Evolutionary conservation across 1,284 basidiomycete genomes (phyloP).

Genomic region (Trichosporon coremiiforme): DNA sequence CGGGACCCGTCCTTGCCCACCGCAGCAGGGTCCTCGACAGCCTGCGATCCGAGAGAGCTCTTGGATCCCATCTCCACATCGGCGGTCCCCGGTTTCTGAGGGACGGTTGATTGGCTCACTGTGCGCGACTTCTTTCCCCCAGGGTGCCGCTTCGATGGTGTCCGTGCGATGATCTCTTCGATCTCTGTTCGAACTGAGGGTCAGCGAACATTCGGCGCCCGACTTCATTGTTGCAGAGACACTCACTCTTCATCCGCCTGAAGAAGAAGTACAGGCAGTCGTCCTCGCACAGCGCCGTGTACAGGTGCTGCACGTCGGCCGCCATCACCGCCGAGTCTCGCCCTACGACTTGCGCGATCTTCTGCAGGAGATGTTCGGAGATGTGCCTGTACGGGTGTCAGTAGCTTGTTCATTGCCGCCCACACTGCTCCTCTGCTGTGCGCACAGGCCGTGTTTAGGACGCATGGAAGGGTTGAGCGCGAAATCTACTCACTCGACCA

Average conservation of each 20-base stretch:
- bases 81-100: too few species aligned
- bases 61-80: constrained; percentile 1
- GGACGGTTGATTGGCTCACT: constrained; percentile 2
- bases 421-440: neutral
- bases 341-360: constrained; percentile 76
- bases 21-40: neutral
- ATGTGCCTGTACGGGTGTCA: constrained; percentile 63
- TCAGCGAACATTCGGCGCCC: neutral
- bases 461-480: neutral
- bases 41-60: neutral
- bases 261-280: constrained; percentile 78
- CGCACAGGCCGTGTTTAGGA: neutral
- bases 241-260: constrained; percentile 77
- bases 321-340: constrained; percentile 71
- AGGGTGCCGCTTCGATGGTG: constrained; percentile 1
- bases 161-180: neutral
- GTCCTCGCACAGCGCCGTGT: constrained; percentile 83
- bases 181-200: constrained; percentile 19
- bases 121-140: constrained; percentile 4
- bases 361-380: constrained; percentile 64
- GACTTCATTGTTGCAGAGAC: neutral
- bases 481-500: constrained; percentile 72
- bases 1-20: constrained; percentile 14
- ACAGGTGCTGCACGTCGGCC: constrained; percentile 76
- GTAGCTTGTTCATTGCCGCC: neutral